These are phyloP conservation scores for Talaromyces liani DNA, from an alignment of 495 filamentous ascomycete species.

Conservation along the genomic window DNA sequence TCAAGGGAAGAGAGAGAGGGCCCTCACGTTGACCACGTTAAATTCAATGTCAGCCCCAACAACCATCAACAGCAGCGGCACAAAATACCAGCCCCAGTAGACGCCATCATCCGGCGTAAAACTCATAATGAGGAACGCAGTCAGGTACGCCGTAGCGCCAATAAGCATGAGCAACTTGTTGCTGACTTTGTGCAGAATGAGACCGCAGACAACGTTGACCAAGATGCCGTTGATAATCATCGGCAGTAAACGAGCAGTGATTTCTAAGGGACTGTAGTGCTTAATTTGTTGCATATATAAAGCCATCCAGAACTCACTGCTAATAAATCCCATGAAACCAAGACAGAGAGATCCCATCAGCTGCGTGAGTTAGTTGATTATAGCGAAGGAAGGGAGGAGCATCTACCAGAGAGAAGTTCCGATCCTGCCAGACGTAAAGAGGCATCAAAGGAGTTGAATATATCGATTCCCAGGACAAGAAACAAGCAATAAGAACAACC, in stretches of 20 bases:
- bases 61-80: conserved; percentile 40
- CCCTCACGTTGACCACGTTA: conserved; percentile 45
- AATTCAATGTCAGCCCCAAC: conserved; percentile 53
- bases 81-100: conserved; percentile 54
- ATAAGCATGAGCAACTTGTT: conserved; percentile 40
- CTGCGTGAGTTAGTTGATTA: conserved; percentile 7
- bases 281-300: conserved; percentile 41
- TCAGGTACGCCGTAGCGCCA: conserved; percentile 33
- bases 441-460: conserved; percentile 30
- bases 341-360: conserved; percentile 26
- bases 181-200: conserved; percentile 44
- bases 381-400: background rate
- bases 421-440: conserved; percentile 31
- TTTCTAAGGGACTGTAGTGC: conserved; percentile 30
- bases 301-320: conserved; percentile 26
- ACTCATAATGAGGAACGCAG: conserved; percentile 48
- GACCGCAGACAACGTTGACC: conserved; percentile 46
- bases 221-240: conserved; percentile 44
- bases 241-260: conserved; percentile 49
- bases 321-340: conserved; percentile 31
- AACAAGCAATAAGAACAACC: conserved; percentile 47
- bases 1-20: background rate
- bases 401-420: conserved; percentile 29
- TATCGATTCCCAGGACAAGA: conserved; percentile 54
- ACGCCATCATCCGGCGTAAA: conserved; percentile 31